Base-by-base conservation (phyloP, 148 eudicot species). In the Chenopodium album region DNA sequence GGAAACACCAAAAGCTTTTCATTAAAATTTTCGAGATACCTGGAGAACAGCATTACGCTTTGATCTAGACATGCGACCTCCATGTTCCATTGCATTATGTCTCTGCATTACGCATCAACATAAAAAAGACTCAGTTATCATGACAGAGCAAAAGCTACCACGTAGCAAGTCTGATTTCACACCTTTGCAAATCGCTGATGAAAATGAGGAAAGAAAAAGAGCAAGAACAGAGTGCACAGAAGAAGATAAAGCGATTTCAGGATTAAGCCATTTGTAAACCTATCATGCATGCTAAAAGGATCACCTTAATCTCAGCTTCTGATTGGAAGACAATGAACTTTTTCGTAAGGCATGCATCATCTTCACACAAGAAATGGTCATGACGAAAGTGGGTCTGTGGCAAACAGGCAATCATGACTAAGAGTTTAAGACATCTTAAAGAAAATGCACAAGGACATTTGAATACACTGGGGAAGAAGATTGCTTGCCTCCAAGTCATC, bases 51-150 rank as follows among this genome's bases (percentile, higher is more conserved):
- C 92, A 85, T 86, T 94, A 59, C 99, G 95, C 88, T 94, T 77
- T 22, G 98, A 92, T 76, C 99, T 93, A 67, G 99, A 96, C 98
- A 96, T 92, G 78, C 87, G 93, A 47, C 99, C 99, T 37, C 99
- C 99, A 88, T 96, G 99, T 82, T 96, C 98, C 85, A 89, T 48
- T 79, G 98, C 88, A 89, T 90, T 96, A 81, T 96, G 99, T 84
- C 94, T 91, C 99, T 96, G 89, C 78, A 84, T 79, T 70, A 79
- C 3, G 70, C 22, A 78, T 29, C 41, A 71, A 5, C 67, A 76
- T 78, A 63, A 19, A 37, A 71, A 72, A 73, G 50, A 72, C 26
- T 37, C 66, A 28, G 50, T 52, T 20, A 19, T 29, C 16, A 48
- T 34, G 46, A 3, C 19, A 47, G 76, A 62, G 28, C 78, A 77